Evolutionary conservation across 116 monocot species (phyloP).

Genomic region (Posidonia oceanica): DNA sequence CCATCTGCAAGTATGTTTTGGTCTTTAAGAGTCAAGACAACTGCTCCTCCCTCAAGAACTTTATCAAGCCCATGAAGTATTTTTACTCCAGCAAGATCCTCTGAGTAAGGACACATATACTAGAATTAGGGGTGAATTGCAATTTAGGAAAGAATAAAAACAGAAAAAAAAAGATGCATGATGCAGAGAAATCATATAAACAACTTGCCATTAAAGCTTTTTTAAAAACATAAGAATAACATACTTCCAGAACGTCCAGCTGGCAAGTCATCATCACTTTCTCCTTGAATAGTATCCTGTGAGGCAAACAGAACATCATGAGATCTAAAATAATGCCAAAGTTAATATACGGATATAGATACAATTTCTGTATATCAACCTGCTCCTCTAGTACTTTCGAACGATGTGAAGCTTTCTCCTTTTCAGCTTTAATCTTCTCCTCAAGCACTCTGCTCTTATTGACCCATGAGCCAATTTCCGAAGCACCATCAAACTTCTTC

Average conservation of each 20-base stretch:
- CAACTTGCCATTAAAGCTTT: background rate
- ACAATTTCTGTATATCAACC: constrained; percentile 19
- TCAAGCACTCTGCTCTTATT: constrained; percentile 65
- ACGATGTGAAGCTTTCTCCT: constrained; percentile 51
- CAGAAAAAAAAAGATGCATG: background rate
- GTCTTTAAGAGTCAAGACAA: constrained; percentile 94
- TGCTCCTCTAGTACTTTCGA: constrained; percentile 70
- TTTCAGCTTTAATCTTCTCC: constrained; percentile 46
- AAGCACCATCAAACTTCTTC: constrained; percentile 50
- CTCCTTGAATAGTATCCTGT: constrained; percentile 66
- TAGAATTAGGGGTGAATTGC: background rate
- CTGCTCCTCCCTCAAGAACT: constrained; percentile 87
- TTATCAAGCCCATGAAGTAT: constrained; percentile 95
- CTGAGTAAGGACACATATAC: constrained; percentile 12
- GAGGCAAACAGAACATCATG: background rate
- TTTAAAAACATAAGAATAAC: constrained; percentile 2
- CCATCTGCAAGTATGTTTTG: constrained; percentile 77
- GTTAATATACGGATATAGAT: background rate
- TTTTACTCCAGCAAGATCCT: constrained; percentile 82
- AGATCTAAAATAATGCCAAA: background rate
- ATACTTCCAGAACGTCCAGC: constrained; percentile 34
- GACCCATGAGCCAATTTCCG: constrained; percentile 66
- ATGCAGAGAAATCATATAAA: background rate
- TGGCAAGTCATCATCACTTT: constrained; percentile 54
- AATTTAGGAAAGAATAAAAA: background rate